Evolutionary conservation across 2,329 filamentous ascomycete genomes (phyloP).

Genomic region (Diplodia intermedia): DNA sequence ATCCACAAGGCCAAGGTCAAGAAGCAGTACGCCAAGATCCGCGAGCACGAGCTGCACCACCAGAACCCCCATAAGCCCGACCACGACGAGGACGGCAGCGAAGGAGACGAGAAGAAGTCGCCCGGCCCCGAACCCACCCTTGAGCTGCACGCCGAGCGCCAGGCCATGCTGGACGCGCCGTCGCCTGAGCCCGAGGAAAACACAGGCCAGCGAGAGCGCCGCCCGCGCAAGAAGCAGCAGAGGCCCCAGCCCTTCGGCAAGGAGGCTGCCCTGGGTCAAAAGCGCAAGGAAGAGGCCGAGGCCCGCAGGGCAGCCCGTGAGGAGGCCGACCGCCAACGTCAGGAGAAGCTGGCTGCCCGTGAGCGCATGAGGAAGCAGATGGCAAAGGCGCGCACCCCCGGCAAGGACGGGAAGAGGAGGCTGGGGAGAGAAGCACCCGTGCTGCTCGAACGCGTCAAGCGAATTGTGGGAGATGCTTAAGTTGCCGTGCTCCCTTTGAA

Average conservation of each 20-base stretch:
- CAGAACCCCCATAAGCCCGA: constrained; percentile 44
- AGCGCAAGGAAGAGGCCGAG: constrained; percentile 68
- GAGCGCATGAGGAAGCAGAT: constrained; percentile 74
- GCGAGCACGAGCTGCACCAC: constrained; percentile 57
- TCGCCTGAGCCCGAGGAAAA: constrained; percentile 35
- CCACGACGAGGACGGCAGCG: constrained; percentile 37
- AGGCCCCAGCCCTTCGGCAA: constrained; percentile 51
- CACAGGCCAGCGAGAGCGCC: constrained; percentile 35
- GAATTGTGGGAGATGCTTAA: constrained; percentile 61
- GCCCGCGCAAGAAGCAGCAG: constrained; percentile 38
- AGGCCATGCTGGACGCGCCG: constrained; percentile 62
- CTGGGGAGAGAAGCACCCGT: constrained; percentile 81
- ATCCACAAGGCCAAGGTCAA: constrained; percentile 94
- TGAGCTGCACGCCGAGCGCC: constrained; percentile 67
- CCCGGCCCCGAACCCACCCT: constrained; percentile 47
- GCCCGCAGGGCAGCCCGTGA: constrained; percentile 65
- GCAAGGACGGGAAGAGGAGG: constrained; percentile 75
- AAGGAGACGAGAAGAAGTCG: constrained; percentile 35
- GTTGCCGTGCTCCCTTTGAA: neutral
- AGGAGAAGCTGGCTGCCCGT: constrained; percentile 63
- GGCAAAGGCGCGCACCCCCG: constrained; percentile 66
- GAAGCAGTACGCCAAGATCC: constrained; percentile 89
- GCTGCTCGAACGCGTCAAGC: constrained; percentile 78
- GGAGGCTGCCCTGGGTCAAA: constrained; percentile 56
- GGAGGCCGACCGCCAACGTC: constrained; percentile 67